Conservation (phyloP, 2,329 filamentous ascomycete species). For the Calonectria pseudoreteaudii region DNA sequence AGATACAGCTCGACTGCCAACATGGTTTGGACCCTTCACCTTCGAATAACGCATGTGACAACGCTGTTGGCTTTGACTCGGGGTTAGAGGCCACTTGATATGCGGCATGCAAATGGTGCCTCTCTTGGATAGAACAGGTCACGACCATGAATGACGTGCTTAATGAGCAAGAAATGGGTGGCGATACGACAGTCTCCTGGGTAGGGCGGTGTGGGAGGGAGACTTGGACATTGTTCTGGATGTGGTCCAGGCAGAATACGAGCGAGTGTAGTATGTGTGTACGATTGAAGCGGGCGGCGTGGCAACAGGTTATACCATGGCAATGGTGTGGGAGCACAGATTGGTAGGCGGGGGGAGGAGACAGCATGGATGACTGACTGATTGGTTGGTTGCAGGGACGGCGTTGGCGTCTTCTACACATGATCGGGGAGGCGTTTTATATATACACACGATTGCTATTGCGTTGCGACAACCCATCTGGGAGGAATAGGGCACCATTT, state of each 20-base stretch:
- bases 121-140: slow-evolving; percentile 41
- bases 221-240: slow-evolving; percentile 43
- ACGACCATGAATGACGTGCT: slow-evolving; percentile 20
- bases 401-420: slow-evolving; percentile 46
- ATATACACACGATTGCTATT: slow-evolving; percentile 43
- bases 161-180: slow-evolving; percentile 21
- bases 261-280: slow-evolving; percentile 39
- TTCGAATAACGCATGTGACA: background rate
- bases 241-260: slow-evolving; percentile 33
- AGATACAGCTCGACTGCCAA: background rate
- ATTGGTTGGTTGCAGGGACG: slow-evolving; percentile 34
- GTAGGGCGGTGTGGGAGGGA: slow-evolving; percentile 15
- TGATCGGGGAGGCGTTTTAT: slow-evolving; percentile 44
- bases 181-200: slow-evolving; percentile 19
- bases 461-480: slow-evolving; percentile 39
- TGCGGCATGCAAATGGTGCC: slow-evolving; percentile 24
- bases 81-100: slow-evolving; percentile 21
- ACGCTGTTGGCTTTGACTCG: background rate
- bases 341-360: slow-evolving; percentile 29
- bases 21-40: background rate
- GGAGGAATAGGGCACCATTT: slow-evolving; percentile 35
- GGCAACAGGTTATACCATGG: slow-evolving; percentile 34
- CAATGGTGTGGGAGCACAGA: slow-evolving; percentile 34
- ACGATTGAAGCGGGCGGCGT: slow-evolving; percentile 36
- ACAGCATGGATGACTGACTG: slow-evolving; percentile 35